Percentiles rank a stretch among this genome's conserved stretches.
Evolutionary conservation across 31 red algal genomes (phyloP).

Genomic region (Porphyra umbilicalis): DNA sequence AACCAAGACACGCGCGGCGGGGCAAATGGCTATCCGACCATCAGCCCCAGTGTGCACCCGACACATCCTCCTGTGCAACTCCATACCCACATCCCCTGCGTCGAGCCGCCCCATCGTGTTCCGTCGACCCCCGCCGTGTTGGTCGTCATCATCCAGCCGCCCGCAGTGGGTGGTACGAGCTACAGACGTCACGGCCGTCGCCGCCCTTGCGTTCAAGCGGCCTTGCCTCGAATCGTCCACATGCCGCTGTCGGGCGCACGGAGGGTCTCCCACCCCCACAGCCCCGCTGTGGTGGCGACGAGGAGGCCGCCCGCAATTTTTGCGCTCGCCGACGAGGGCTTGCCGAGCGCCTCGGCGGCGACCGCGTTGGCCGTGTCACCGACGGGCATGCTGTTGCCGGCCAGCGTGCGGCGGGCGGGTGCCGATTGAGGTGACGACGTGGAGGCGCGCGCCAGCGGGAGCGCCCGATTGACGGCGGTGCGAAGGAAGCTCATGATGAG

Average conservation of each 20-base stretch:
- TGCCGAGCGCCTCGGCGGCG: not conserved
- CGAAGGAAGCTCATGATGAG: not conserved
- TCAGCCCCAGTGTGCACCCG: no score
- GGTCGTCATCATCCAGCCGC: no score
- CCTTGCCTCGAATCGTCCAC: not conserved
- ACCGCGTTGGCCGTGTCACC: not conserved
- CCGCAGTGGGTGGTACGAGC: no score
- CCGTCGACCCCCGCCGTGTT: no score
- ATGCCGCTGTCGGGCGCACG: not conserved
- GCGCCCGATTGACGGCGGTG: not conserved
- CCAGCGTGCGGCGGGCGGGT: not conserved
- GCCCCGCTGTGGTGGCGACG: not conserved
- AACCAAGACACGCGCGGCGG: no score
- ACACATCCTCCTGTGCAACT: no score
- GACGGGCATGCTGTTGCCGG: not conserved
- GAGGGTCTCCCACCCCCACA: not conserved
- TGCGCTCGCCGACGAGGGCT: not conserved
- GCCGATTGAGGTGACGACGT: not conserved
- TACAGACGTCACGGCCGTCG: no score
- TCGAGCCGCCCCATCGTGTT: no score
- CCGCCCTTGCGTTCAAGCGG: no score
- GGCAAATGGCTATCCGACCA: no score
- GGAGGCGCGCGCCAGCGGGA: not conserved
- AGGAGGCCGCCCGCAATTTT: not conserved
- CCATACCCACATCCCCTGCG: no score